phyloP scores from a whole-genome alignment of 2,329 filamentous ascomycete genomes.

The Penicillium polonicum region DNA sequence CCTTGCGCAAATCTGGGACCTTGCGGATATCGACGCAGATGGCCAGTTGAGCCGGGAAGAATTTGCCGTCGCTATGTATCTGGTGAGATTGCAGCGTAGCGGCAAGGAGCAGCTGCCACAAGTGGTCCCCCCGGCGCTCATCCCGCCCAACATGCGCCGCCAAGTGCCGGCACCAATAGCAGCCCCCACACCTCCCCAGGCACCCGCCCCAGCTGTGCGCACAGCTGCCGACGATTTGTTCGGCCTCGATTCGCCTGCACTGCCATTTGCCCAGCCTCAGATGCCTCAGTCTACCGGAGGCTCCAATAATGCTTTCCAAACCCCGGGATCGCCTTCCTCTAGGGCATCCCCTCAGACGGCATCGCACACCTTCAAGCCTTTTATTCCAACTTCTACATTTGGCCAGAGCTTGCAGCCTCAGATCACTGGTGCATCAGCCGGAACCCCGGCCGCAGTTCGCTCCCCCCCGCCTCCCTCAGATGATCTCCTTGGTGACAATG shows the following conservation, averaged over 20 bases:
- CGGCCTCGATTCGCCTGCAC: slow-evolving; percentile 70
- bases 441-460: slow-evolving; percentile 30
- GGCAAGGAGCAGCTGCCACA: slow-evolving; percentile 70
- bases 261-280: slow-evolving; percentile 57
- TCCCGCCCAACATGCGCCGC: slow-evolving; percentile 80
- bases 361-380: slow-evolving; percentile 74
- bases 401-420: slow-evolving; percentile 78
- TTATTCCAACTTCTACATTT: slow-evolving; percentile 88
- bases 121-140: slow-evolving; percentile 73
- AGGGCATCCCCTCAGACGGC: slow-evolving; percentile 37
- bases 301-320: slow-evolving; percentile 60
- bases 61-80: slow-evolving; percentile 95
- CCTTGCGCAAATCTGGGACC: slow-evolving; percentile 93
- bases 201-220: slow-evolving; percentile 53
- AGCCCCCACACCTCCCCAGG: slow-evolving; percentile 46
- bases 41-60: slow-evolving; percentile 83
- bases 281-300: slow-evolving; percentile 70
- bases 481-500: slow-evolving; percentile 86
- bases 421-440: slow-evolving; percentile 63
- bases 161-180: slow-evolving; percentile 39
- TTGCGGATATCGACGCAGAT: slow-evolving; percentile 89
- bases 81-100: slow-evolving; percentile 85
- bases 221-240: slow-evolving; percentile 93
- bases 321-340: slow-evolving; percentile 49
- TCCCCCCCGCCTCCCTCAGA: slow-evolving; percentile 62